Percentiles rank a stretch among this genome's conserved stretches.
Conservation (phyloP, 1,284 basidiomycete genomes). For the Sporisorium exsertum region DNA sequence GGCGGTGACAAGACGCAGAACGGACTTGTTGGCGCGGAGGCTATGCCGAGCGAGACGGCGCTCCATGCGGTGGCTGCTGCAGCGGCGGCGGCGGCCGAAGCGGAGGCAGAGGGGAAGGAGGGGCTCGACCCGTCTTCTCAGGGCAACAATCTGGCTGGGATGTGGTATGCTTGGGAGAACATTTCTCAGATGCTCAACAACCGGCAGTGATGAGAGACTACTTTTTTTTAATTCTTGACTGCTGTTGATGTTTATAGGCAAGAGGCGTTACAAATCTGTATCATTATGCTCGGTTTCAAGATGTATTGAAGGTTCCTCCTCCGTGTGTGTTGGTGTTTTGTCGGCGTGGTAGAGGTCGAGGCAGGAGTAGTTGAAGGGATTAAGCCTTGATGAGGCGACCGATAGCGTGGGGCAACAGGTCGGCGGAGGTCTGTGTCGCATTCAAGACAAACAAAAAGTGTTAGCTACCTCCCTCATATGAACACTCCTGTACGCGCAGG, state of each 20-base stretch:
- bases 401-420: conserved; percentile 47
- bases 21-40: conserved; percentile 17
- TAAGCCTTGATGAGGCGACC: conserved; percentile 52
- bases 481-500: too few species aligned
- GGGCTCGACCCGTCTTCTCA: conserved; percentile 28
- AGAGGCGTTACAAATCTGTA: conserved; percentile 6
- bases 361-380: neutral
- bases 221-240: neutral
- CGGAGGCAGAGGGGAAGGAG: conserved; percentile 34
- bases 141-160: conserved; percentile 42
- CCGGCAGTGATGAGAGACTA: conserved; percentile 25
- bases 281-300: conserved; percentile 8
- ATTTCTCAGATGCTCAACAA: conserved; percentile 59
- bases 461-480: neutral
- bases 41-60: conserved; percentile 42
- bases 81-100: conserved; percentile 29
- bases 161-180: conserved; percentile 55
- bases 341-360: neutral
- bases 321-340: neutral
- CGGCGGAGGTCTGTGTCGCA: conserved; percentile 19
- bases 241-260: too few species aligned
- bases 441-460: neutral
- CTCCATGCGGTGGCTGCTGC: conserved; percentile 47
- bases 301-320: neutral
- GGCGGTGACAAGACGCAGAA: conserved; percentile 19